Percentiles rank a stretch among this genome's conserved stretches.
phyloP scores from a whole-genome alignment of 2,329 filamentous ascomycete genomes.

The Mollisiaceae sp. region DNA sequence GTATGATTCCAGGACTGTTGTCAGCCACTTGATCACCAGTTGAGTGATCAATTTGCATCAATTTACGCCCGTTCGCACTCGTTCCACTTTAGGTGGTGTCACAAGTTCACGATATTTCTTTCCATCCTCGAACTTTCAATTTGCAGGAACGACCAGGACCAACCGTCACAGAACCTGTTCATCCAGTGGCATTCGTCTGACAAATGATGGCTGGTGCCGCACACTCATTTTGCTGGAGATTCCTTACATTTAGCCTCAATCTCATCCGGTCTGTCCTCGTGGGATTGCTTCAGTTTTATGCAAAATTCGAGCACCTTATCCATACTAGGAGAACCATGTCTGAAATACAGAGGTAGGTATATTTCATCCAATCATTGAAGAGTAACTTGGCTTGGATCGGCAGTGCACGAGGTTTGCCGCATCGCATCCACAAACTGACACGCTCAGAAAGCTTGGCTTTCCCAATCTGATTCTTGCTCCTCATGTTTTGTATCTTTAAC shows the following conservation, averaged over 20 bases:
- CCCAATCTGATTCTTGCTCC: constrained; percentile 6
- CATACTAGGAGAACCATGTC: constrained; percentile 13
- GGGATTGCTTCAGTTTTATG: constrained; percentile 16
- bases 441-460: constrained; percentile 17
- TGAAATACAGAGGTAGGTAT: constrained; percentile 2
- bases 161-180: not conserved
- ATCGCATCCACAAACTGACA: constrained; percentile 13
- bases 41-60: not conserved
- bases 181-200: not conserved
- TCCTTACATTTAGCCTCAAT: constrained; percentile 24
- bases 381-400: constrained; percentile 7
- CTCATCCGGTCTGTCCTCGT: constrained; percentile 13
- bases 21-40: constrained; percentile 4
- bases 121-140: not conserved
- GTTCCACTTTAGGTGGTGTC: not conserved
- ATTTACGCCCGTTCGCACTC: not conserved
- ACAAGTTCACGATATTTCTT: constrained; percentile 5
- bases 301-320: constrained; percentile 22
- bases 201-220: constrained; percentile 17
- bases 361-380: constrained; percentile 17
- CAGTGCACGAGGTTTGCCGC: constrained; percentile 15
- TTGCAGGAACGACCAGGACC: not conserved
- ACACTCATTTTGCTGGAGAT: constrained; percentile 12
- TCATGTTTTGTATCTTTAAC: not conserved
- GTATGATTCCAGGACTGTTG: not conserved